Evolutionary conservation across 371 early-diverging fungal species (phyloP), one percentile per base, ranked within the genome.

Genomic region (Mucor irregularis): DNA sequence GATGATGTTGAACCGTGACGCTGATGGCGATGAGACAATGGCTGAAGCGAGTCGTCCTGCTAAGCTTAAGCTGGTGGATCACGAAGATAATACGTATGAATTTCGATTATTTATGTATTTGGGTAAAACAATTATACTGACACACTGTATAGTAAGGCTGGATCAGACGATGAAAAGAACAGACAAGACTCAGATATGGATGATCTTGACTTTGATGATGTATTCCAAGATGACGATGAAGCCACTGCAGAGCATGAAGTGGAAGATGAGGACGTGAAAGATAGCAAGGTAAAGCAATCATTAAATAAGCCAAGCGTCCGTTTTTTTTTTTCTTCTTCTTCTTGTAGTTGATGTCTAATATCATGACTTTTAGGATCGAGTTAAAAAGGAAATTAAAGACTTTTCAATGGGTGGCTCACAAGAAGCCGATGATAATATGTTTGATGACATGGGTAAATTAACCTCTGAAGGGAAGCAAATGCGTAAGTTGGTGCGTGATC

Each of bases 201-300:
- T 49, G 80, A 74, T 45, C 54, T 76, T 17, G 80, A 76, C 39
- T 80, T 74, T 54, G 80, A 76, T 43, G 77, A 74, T 49, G 80
- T 71, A 4, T 80, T 74, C 58, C 73, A 80, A 59, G 77, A 76
- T 42, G 97, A 96, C 63, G 97, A 96, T 64, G 92, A 91, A 61
- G 83, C 80, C 31, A 82, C 81, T 29, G 84, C 76, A 25, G 90
- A 90, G 13, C 81, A 82, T 46, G 84, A 83, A 62, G 66, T 76
- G 3, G 85, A 84, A 56, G 86, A 80, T 54, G 86, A 86, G 42
- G 86, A 88, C 26, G 74, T 76, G 26, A 82, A 83, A 47, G 82
- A 74, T 29, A 74, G 79, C 60, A 76, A 74, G 43, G 68, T 69
- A 64, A 66, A 46, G 16, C 26, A 22, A 19, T n/a, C n/a, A n/a